Evolutionary conservation across 2,329 filamentous ascomycete species (phyloP).

Genomic region (Periconia sp.): DNA sequence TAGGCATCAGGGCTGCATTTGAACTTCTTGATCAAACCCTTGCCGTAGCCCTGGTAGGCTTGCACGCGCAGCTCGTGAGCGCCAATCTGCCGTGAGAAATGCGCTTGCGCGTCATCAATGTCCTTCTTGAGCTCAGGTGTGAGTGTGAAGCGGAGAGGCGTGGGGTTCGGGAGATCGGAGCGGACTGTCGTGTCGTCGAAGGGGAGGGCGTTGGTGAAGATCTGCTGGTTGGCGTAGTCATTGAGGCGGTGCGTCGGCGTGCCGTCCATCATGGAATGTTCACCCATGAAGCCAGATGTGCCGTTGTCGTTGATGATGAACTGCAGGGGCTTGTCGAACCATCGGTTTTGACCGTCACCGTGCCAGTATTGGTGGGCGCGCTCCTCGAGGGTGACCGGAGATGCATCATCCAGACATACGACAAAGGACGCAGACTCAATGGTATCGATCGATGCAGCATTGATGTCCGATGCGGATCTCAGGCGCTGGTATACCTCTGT

Average conservation of each 20-base stretch:
- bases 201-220: conserved; percentile 93
- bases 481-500: conserved; percentile 69
- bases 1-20: conserved; percentile 97
- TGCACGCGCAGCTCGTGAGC: conserved; percentile 91
- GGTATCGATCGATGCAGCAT: conserved; percentile 73
- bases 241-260: conserved; percentile 96
- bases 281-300: conserved; percentile 94
- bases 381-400: conserved; percentile 91
- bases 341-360: conserved; percentile 91
- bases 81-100: conserved; percentile 80
- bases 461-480: conserved; percentile 73
- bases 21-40: conserved; percentile 99
- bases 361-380: conserved; percentile 97
- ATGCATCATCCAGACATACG: conserved; percentile 88
- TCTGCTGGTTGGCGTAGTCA: conserved; percentile 88
- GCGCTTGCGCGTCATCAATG: conserved; percentile 73
- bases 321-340: conserved; percentile 97
- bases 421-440: conserved; percentile 91
- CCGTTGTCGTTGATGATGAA: conserved; percentile 99
- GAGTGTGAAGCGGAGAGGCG: conserved; percentile 75
- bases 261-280: conserved; percentile 99
- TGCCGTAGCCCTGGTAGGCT: conserved; percentile 96
- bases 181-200: conserved; percentile 77
- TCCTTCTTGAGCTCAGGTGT: conserved; percentile 72
- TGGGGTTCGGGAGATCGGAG: conserved; percentile 80